Conservation (phyloP, 108 stramenopile genomes). For the Pelagomonas calceolata region DNA sequence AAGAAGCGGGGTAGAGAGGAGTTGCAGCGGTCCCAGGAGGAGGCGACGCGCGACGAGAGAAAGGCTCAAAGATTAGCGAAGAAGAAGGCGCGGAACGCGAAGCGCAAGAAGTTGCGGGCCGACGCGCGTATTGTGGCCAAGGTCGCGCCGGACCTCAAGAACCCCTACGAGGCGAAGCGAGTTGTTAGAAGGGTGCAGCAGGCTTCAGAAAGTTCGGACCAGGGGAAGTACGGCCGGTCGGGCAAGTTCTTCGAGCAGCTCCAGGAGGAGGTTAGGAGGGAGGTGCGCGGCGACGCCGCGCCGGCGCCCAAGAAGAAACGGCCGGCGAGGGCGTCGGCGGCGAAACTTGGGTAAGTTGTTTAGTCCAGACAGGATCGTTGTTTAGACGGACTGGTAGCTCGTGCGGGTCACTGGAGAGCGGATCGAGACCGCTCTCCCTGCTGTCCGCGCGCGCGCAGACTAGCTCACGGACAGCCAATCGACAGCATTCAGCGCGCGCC, state of each 20-base stretch:
- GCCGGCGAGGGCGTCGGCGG: background rate
- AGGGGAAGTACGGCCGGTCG: constrained; percentile 26
- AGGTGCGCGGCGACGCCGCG: background rate
- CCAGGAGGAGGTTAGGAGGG: constrained; percentile 15
- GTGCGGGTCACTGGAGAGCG: no score
- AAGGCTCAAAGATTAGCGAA: constrained; percentile 21
- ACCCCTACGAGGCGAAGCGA: constrained; percentile 30
- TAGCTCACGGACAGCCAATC: no score
- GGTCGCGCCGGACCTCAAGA: constrained; percentile 13
- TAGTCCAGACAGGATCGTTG: no score
- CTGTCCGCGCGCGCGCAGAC: no score
- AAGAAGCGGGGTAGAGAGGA: constrained; percentile 21
- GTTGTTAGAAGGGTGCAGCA: constrained; percentile 8
- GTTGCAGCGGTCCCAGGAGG: background rate
- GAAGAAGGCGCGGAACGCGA: constrained; percentile 12
- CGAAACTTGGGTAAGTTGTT: background rate
- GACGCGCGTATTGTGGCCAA: constrained; percentile 8
- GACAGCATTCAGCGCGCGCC: no score
- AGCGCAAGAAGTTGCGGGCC: background rate
- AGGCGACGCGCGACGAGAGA: constrained; percentile 26
- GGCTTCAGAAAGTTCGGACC: constrained; percentile 10
- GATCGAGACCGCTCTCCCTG: no score
- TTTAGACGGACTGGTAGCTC: no score
- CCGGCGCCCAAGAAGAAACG: background rate
- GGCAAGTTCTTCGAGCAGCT: constrained; percentile 26